phyloP scores from a whole-genome alignment of 306 rosid species.

The Pyrus betulifolia region DNA sequence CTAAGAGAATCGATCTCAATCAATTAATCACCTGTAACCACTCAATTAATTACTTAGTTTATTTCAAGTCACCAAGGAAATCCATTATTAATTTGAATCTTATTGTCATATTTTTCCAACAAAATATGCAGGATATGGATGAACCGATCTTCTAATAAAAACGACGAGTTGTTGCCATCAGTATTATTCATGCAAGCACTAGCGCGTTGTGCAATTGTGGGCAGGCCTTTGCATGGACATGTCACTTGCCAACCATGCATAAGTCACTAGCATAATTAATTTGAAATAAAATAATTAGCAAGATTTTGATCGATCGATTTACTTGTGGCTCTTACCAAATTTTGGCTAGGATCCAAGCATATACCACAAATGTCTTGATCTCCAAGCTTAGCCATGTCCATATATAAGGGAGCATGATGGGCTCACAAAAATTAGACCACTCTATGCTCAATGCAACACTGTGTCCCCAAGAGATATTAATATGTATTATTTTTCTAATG shows the following conservation, averaged over 20 bases:
- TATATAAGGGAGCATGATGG: conserved; percentile 39
- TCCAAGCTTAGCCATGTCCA: conserved; percentile 22
- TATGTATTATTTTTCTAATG: background rate
- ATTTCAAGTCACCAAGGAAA: background rate
- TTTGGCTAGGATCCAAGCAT: conserved; percentile 6
- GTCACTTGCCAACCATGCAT: conserved; percentile 72
- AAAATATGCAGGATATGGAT: background rate
- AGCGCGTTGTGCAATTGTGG: conserved; percentile 14
- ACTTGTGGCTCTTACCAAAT: conserved; percentile 16
- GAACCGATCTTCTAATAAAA: background rate
- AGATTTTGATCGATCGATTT: background rate
- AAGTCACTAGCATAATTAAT: conserved; percentile 21
- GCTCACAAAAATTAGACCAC: conserved; percentile 26
- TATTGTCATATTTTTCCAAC: conserved; percentile 1
- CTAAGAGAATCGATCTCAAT: no score
- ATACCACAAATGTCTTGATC: conserved; percentile 32
- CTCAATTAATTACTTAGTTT: background rate
- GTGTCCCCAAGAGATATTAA: conserved; percentile 10
- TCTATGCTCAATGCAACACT: background rate
- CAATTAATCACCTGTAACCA: background rate
- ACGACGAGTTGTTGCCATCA: conserved; percentile 7
- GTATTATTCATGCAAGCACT: background rate
- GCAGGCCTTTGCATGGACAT: conserved; percentile 25
- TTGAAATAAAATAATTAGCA: background rate
- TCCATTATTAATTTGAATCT: background rate